Percentiles rank a stretch among this genome's conserved stretches.
Evolutionary conservation across 2,329 filamentous ascomycete species (phyloP).

Genomic region (Stachybotrys chartarum): DNA sequence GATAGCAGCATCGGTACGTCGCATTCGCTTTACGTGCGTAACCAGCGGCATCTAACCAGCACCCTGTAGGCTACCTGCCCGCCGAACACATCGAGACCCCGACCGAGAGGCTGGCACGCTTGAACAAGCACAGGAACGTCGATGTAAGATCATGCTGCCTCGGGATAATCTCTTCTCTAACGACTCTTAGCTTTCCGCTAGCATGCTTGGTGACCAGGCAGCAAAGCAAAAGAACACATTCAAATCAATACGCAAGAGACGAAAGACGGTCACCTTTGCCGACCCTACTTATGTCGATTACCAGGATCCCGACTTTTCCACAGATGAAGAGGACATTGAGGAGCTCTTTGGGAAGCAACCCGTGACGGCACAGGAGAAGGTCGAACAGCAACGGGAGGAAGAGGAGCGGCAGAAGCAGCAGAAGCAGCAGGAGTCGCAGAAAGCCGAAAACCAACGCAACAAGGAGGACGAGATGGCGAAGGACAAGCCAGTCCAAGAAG

Average conservation of each 20-base stretch:
- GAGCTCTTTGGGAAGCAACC: constrained; percentile 32
- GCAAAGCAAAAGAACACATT: constrained; percentile 79
- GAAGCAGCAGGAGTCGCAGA: constrained; percentile 15
- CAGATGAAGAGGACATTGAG: constrained; percentile 57
- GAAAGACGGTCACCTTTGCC: constrained; percentile 81
- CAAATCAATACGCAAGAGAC: constrained; percentile 70
- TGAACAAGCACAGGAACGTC: constrained; percentile 98
- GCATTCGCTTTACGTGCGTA: background rate
- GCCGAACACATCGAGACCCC: constrained; percentile 98
- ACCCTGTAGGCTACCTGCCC: constrained; percentile 71
- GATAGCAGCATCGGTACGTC: constrained; percentile 80
- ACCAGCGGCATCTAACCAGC: constrained; percentile 12
- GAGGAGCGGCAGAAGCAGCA: constrained; percentile 18
- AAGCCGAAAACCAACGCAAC: constrained; percentile 19
- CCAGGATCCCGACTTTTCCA: constrained; percentile 78
- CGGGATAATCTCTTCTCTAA: constrained; percentile 2
- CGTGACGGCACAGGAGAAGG: constrained; percentile 19
- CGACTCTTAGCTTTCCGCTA: constrained; percentile 44
- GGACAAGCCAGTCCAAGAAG: constrained; percentile 18
- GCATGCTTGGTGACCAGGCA: constrained; percentile 56
- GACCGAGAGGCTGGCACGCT: constrained; percentile 81
- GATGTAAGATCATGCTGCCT: constrained; percentile 57
- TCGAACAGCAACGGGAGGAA: constrained; percentile 20
- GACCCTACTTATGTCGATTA: constrained; percentile 84
- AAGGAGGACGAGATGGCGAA: constrained; percentile 18